These are phyloP conservation scores for Penicillium ochrochloron DNA, from an alignment of 495 filamentous ascomycete species.

Conservation along the genomic window DNA sequence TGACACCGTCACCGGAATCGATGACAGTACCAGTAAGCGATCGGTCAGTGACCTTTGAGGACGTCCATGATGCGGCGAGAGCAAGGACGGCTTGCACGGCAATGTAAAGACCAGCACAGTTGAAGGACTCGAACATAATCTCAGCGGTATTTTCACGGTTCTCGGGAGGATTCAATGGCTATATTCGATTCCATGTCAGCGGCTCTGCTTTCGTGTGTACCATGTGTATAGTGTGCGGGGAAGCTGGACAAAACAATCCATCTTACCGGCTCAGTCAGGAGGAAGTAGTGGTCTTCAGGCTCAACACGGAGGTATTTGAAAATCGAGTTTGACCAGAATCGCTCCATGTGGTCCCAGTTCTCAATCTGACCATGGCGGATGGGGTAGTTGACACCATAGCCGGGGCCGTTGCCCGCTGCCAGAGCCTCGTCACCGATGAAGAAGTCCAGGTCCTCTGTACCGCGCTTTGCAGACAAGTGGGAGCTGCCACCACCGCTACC, in stretches of 20 bases:
- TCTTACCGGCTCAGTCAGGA: conserved; percentile 92
- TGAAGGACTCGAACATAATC: conserved; percentile 99
- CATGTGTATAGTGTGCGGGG: conserved; percentile 8
- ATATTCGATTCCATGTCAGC: conserved; percentile 26
- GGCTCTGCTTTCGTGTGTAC: conserved; percentile 15
- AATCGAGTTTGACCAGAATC: conserved; percentile 99
- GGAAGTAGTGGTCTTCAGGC: conserved; percentile 97
- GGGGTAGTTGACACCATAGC: conserved; percentile 95
- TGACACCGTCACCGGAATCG: conserved; percentile 96
- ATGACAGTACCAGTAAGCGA: conserved; percentile 98
- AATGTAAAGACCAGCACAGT: conserved; percentile 98
- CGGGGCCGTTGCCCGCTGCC: conserved; percentile 79
- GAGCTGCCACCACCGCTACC: conserved; percentile 81
- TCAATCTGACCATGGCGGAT: conserved; percentile 98
- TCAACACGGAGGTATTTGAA: conserved; percentile 99
- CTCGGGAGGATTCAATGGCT: conserved; percentile 97
- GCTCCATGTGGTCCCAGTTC: conserved; percentile 99
- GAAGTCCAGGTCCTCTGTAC: conserved; percentile 97
- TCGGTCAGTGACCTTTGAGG: conserved; percentile 92
- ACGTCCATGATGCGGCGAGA: conserved; percentile 96
- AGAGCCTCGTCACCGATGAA: conserved; percentile 98
- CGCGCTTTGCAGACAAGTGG: conserved; percentile 87
- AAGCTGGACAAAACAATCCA: background rate
- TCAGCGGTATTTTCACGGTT: conserved; percentile 99
- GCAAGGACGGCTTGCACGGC: conserved; percentile 97